These are phyloP conservation scores for Physcia stellaris DNA, from an alignment of 495 filamentous ascomycete species.

Conservation along the genomic window DNA sequence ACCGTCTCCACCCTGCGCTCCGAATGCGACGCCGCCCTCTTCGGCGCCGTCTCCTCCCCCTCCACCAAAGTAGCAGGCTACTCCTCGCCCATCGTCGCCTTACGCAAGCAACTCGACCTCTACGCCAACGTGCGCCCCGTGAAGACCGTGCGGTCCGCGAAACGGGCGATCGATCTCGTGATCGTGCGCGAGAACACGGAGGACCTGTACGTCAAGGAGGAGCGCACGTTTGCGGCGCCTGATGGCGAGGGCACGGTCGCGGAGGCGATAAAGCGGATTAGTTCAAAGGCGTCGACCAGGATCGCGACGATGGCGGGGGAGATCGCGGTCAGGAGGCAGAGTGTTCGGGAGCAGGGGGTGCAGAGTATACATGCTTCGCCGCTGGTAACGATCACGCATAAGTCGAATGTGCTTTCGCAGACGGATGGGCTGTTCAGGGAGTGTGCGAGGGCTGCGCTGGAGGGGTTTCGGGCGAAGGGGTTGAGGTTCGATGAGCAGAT, in stretches of 20 bases:
- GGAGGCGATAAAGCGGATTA: conserved; percentile 95
- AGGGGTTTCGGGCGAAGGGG: conserved; percentile 40
- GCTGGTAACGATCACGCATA: conserved; percentile 93
- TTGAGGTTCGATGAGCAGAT: conserved; percentile 91
- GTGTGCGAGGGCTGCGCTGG: conserved; percentile 58
- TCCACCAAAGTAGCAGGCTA: conserved; percentile 82
- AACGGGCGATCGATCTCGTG: conserved; percentile 76
- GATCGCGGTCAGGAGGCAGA: conserved; percentile 76
- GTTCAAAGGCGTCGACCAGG: conserved; percentile 62
- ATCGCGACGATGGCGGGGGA: conserved; percentile 91
- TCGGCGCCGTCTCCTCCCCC: conserved; percentile 90
- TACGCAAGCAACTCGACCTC: conserved; percentile 86
- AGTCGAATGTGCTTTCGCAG: conserved; percentile 92
- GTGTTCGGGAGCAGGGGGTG: conserved; percentile 44
- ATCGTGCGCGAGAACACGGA: conserved; percentile 98
- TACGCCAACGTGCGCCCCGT: conserved; percentile 97
- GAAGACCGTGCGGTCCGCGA: conserved; percentile 55
- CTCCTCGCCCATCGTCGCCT: conserved; percentile 91
- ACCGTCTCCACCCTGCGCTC: conserved; percentile 73
- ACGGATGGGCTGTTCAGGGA: conserved; percentile 93
- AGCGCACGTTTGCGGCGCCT: conserved; percentile 59
- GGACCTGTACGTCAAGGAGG: conserved; percentile 97
- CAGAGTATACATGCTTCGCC: conserved; percentile 35
- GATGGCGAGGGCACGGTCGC: conserved; percentile 66
- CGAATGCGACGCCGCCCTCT: conserved; percentile 91